Evolutionary conservation across 352 stramenopile genomes (phyloP), one percentile per base, ranked within the genome.

Genomic region (Phytophthora brassicae): DNA sequence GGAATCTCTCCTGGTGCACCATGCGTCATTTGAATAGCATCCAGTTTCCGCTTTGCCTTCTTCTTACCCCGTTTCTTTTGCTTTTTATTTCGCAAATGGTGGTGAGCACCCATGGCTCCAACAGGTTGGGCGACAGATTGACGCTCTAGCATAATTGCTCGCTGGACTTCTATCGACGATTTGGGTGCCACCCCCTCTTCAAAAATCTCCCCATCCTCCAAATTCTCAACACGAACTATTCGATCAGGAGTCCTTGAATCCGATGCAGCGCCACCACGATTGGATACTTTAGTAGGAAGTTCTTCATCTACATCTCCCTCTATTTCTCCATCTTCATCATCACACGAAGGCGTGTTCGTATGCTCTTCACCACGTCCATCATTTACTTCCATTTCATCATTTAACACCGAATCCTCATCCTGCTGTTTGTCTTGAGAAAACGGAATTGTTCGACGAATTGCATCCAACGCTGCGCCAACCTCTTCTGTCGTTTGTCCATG

Each of bases 41-140:
- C 84, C 13, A 83, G 48, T 48, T 93, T 91, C 16, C 84, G 80
- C 52, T 93, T 93, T 0, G 66, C 60, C 46, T 88, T 89, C 60
- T 92, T 94, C 50, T 88, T 88, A 6, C 83, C 79, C 2, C 81
- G 81, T 42, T 90, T 90, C 59, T 92, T 92, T 26, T 81, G 76
- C 60, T 88, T 88, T 53, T 88, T 89, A 35, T 46, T 58, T 9
- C 53, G 49, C 29, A 56, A 33, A 17, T 72, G 44, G 7, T 52
- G 38, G 2, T 71, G 59, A 47, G 59, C 44, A 33, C 36, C 51
- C n/a, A 31, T 51, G 33, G 56, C 16, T 6, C 58, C 56, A 23
- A 53, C 56, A 12, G 62, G 56, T 4, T 44, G n/a, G n/a, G n/a
- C n/a, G n/a, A n/a, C 48, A n/a, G 64, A 49, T 6, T 64, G 56